phyloP scores from a whole-genome alignment of 257 asterid species.

The Solanum chiquidenum region DNA sequence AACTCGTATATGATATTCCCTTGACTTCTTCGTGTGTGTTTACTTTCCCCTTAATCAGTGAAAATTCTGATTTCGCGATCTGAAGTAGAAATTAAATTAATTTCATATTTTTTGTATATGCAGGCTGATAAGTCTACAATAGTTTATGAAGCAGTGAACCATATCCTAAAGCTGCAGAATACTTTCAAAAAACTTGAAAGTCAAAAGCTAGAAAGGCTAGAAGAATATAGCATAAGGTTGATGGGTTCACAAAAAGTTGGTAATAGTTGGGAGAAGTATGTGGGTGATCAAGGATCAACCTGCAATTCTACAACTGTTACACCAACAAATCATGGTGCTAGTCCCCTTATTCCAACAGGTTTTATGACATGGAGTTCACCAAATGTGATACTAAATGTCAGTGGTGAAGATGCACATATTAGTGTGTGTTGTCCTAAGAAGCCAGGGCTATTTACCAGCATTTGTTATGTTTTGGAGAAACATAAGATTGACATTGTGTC shows the following conservation, averaged over 20 bases:
- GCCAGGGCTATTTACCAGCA: slow-evolving; percentile 6
- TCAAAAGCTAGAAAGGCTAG: slow-evolving; percentile 30
- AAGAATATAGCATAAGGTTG: background rate
- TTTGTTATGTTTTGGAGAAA: slow-evolving; percentile 27
- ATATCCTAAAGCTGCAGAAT: slow-evolving; percentile 34
- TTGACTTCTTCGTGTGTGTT: background rate
- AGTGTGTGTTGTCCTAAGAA: slow-evolving; percentile 24
- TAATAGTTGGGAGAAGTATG: slow-evolving; percentile 26
- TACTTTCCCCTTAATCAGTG: background rate
- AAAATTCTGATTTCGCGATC: background rate
- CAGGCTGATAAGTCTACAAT: slow-evolving; percentile 79
- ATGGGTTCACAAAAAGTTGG: slow-evolving; percentile 5
- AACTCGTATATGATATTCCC: background rate
- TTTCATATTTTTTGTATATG: background rate
- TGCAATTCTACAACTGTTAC: slow-evolving; percentile 1
- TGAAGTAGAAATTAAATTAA: background rate
- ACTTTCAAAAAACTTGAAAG: slow-evolving; percentile 26
- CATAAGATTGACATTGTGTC: slow-evolving; percentile 23
- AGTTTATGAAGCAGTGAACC: slow-evolving; percentile 68
- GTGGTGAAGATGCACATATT: slow-evolving; percentile 19
- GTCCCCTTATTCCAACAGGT: background rate
- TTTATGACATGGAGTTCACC: slow-evolving; percentile 27
- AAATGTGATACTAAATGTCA: slow-evolving; percentile 17
- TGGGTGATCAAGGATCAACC: slow-evolving; percentile 40
- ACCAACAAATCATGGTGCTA: background rate